Percentiles rank a stretch among this genome's conserved stretches.
Evolutionary conservation across 345 rosid species (phyloP).

Genomic region (Salix viminalis): DNA sequence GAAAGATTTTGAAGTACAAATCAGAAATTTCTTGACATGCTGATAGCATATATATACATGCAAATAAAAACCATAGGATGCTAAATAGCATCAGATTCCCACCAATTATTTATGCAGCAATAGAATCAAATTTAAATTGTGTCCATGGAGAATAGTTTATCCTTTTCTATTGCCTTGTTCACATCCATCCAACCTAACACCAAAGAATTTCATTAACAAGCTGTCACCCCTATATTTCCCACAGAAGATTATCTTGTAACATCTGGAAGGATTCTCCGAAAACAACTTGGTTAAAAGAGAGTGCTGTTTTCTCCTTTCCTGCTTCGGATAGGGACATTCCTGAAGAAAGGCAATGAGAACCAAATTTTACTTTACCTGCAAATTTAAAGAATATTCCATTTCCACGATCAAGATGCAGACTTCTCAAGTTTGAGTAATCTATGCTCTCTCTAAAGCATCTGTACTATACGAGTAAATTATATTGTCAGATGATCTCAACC

Average conservation of each 20-base stretch:
- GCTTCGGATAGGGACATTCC: not conserved
- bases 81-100: slow-evolving; percentile 38
- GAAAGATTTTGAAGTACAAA: not conserved
- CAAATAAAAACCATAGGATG: not conserved
- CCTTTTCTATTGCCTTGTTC: slow-evolving; percentile 3
- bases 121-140: slow-evolving; percentile 1
- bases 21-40: not conserved
- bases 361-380: not conserved
- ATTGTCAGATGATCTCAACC: not conserved
- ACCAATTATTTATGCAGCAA: slow-evolving; percentile 1
- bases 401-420: not conserved
- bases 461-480: not conserved
- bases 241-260: not conserved
- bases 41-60: not conserved
- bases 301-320: not conserved
- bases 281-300: not conserved
- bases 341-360: not conserved
- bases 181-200: slow-evolving; percentile 11
- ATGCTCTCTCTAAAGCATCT: not conserved
- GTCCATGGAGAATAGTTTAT: slow-evolving; percentile 13
- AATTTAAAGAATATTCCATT: slow-evolving; percentile 10
- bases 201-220: slow-evolving; percentile 24
- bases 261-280: slow-evolving; percentile 28
- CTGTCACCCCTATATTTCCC: not conserved
- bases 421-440: not conserved